These are phyloP conservation scores for Fibroporia radiculosa DNA, from an alignment of 768 basidiomycete species.

Conservation along the genomic window DNA sequence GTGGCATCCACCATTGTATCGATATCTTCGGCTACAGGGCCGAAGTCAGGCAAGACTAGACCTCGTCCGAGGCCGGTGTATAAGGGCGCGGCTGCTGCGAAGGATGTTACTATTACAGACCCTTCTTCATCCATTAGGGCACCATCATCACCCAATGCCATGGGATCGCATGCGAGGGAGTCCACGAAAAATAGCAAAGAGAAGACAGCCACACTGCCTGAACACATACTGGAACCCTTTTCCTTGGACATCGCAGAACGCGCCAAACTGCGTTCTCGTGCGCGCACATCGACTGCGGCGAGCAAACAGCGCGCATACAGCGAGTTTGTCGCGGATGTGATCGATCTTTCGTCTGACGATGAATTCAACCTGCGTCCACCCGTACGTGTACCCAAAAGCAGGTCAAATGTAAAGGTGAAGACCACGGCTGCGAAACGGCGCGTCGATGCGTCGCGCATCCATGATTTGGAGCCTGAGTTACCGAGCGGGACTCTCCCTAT, in stretches of 20 bases:
- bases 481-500: constrained; percentile 16
- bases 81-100: constrained; percentile 2
- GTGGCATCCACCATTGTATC: background rate
- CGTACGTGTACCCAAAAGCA: background rate
- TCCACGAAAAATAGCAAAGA: background rate
- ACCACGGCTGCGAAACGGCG: constrained; percentile 7
- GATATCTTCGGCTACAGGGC: background rate
- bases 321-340: constrained; percentile 12
- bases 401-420: constrained; percentile 5
- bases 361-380: constrained; percentile 10
- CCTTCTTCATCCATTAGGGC: background rate
- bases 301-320: background rate
- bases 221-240: constrained; percentile 1
- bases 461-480: constrained; percentile 5
- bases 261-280: constrained; percentile 24
- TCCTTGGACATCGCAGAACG: constrained; percentile 25
- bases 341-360: constrained; percentile 21
- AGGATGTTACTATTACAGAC: background rate
- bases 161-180: background rate
- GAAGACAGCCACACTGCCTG: too few species aligned
- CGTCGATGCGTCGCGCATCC: constrained; percentile 2
- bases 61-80: constrained; percentile 11
- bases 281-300: constrained; percentile 10
- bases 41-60: background rate
- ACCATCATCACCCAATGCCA: background rate